Percentiles rank a stretch among this genome's conserved stretches.
Evolutionary conservation across 106 monocot species (phyloP).

Genomic region (Hemerocallis citrina): DNA sequence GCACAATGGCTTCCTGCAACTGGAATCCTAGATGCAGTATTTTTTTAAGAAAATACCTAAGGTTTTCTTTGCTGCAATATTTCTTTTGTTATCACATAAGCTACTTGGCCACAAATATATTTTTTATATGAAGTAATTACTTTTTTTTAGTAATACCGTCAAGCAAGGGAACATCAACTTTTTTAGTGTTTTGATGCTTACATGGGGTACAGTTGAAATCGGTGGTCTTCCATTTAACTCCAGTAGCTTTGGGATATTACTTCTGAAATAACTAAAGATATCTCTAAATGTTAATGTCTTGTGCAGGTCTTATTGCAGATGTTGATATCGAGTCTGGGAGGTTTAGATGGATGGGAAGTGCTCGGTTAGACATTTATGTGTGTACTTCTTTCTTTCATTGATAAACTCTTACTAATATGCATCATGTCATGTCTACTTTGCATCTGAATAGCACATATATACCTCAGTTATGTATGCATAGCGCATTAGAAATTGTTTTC

Average conservation of each 20-base stretch:
- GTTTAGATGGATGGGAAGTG: conserved; percentile 84
- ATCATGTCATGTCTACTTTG: no score
- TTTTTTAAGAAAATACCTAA: no score
- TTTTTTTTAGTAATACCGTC: conserved; percentile 59
- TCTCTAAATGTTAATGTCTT: not conserved
- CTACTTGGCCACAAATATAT: no score
- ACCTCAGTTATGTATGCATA: no score
- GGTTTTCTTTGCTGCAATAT: no score
- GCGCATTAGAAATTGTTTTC: no score
- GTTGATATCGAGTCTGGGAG: conserved; percentile 87
- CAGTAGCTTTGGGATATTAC: not conserved
- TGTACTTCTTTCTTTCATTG: conserved; percentile 2
- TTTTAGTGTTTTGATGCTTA: conserved; percentile 87
- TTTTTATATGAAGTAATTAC: no score
- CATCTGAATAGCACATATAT: no score
- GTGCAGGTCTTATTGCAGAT: conserved; percentile 69
- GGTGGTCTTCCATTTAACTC: not conserved
- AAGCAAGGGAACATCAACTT: conserved; percentile 66
- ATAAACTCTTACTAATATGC: not conserved
- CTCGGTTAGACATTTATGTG: conserved; percentile 78
- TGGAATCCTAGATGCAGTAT: no score
- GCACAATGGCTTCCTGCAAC: no score
- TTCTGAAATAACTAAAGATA: not conserved
- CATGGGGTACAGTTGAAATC: conserved; percentile 65
- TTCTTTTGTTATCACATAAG: no score